phyloP scores from a whole-genome alignment of 129 eudicot species.

The Glebionis coronaria region DNA sequence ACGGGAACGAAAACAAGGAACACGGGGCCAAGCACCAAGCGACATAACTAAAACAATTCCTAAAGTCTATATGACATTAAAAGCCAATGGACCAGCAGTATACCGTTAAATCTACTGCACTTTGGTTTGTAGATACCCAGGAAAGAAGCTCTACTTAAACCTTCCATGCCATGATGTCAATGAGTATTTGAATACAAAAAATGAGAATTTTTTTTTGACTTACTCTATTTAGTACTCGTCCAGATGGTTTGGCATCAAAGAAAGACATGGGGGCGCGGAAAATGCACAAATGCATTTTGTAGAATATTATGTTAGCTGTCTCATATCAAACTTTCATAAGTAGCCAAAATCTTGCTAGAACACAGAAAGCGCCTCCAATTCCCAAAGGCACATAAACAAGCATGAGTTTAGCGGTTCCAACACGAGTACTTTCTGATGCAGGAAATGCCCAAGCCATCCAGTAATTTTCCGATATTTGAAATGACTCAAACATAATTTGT shows the following conservation, averaged over 20 bases:
- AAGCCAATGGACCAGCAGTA: conserved; percentile 46
- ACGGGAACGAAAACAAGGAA: conserved; percentile 74
- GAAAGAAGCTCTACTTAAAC: background rate
- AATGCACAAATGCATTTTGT: no score
- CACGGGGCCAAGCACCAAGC: conserved; percentile 87
- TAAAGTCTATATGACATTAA: conserved; percentile 59
- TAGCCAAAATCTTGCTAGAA: no score
- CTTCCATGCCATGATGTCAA: background rate
- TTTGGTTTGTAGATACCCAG: conserved; percentile 94
- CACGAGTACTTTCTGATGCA: no score
- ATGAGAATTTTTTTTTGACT: conserved; percentile 27
- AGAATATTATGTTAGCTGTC: no score
- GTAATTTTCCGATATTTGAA: no score
- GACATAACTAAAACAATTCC: conserved; percentile 83
- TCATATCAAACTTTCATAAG: no score
- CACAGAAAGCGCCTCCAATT: no score
- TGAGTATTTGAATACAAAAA: background rate
- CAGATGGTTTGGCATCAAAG: conserved; percentile 94
- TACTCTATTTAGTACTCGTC: conserved; percentile 80
- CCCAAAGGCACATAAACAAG: no score
- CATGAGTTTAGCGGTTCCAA: no score
- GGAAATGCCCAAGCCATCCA: no score
- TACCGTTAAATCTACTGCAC: conserved; percentile 57
- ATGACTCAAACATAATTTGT: no score
- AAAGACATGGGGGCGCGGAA: no score